These are phyloP conservation scores for Wickerhamomyces queroliae DNA, from an alignment of 805 yeast species.

Conservation along the genomic window DNA sequence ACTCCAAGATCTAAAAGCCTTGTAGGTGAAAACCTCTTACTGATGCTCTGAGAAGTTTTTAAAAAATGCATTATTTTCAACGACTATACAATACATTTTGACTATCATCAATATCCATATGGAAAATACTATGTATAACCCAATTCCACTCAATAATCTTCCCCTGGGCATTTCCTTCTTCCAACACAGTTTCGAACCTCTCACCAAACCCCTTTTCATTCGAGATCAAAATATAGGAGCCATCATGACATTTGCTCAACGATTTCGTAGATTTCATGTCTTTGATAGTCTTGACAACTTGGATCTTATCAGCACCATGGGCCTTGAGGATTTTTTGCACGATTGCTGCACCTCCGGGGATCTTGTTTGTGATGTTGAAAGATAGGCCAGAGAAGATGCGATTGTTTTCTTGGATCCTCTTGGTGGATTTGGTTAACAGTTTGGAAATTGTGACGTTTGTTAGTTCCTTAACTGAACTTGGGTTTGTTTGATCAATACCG, in stretches of 20 bases:
- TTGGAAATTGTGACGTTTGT: conserved; percentile 19
- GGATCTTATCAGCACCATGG: conserved; percentile 44
- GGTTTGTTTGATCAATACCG: conserved; percentile 28
- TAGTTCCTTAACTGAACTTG: conserved; percentile 26
- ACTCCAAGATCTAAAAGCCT: too few relatives aligned
- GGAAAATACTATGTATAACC: conserved; percentile 53
- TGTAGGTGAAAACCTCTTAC: too few relatives aligned
- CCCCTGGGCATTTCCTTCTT: conserved; percentile 16
- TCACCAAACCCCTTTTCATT: conserved; percentile 28
- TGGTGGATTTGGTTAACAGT: conserved; percentile 10
- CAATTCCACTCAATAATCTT: conserved; percentile 57
- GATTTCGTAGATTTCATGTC: conserved; percentile 17
- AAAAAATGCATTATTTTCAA: too few relatives aligned
- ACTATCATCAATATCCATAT: conserved; percentile 25
- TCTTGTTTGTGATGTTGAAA: conserved; percentile 49
- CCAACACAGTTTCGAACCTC: conserved; percentile 22
- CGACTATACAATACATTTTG: conserved; percentile 4
- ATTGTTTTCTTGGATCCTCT: conserved; percentile 12
- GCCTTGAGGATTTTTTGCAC: conserved; percentile 51
- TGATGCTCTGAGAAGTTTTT: too few relatives aligned
- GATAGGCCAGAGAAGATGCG: conserved; percentile 40
- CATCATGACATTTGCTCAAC: conserved; percentile 11
- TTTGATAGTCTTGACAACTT: conserved; percentile 21
- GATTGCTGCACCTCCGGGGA: conserved; percentile 56
- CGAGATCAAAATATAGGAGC: conserved; percentile 24